Conservation (phyloP, 768 basidiomycete genomes). For the Paxillus rubicundulus region DNA sequence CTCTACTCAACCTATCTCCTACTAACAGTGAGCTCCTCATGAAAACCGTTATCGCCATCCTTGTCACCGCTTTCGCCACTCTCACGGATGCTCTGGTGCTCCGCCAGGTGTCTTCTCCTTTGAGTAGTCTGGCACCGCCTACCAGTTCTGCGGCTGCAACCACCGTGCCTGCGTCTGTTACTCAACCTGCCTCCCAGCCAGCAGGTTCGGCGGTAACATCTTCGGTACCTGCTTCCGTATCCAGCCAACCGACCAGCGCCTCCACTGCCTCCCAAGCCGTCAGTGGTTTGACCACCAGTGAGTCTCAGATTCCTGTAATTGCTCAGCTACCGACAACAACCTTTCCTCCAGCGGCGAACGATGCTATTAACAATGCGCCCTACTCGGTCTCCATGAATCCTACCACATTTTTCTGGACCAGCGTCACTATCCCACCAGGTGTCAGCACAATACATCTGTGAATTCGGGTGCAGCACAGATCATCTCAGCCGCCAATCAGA, state of each 20-base stretch:
- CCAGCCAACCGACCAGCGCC: too few relatives aligned
- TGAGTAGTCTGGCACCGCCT: not conserved
- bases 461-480: not conserved
- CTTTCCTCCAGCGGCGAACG: not conserved
- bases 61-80: not conserved
- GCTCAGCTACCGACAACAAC: not conserved
- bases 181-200: not conserved
- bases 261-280: not conserved
- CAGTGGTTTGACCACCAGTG: conserved; percentile 3
- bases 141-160: not conserved
- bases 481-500: too few relatives aligned
- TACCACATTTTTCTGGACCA: conserved; percentile 9
- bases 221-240: not conserved
- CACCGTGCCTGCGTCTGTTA: not conserved
- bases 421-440: conserved; percentile 2
- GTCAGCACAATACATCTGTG: conserved; percentile 10
- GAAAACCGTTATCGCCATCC: not conserved
- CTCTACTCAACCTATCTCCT: not conserved
- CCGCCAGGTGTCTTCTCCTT: not conserved
- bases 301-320: not conserved
- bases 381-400: conserved; percentile 5
- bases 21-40: too few relatives aligned
- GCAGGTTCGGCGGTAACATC: not conserved
- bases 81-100: not conserved
- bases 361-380: conserved; percentile 1